phyloP scores from a whole-genome alignment of 2,329 filamentous ascomycete species.

The Monilinia fructicola region DNA sequence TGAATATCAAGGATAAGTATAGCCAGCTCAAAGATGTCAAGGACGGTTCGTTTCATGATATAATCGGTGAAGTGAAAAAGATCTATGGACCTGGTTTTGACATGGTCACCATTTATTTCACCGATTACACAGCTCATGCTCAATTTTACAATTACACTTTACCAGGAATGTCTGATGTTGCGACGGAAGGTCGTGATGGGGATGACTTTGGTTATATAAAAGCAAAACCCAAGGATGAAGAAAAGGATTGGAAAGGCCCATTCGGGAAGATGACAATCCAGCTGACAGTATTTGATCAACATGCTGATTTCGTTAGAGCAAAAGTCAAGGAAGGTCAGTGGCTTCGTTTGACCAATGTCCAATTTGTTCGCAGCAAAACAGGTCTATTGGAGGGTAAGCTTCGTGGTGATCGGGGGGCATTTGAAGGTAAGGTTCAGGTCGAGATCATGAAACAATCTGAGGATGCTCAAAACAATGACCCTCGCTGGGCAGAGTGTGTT shows the following conservation, averaged over 20 bases:
- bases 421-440: conserved; percentile 58
- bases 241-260: conserved; percentile 67
- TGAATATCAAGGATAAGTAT: conserved; percentile 56
- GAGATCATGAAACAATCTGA: conserved; percentile 47
- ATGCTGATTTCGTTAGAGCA: conserved; percentile 58
- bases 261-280: conserved; percentile 70
- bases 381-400: conserved; percentile 68
- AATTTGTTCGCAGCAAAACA: conserved; percentile 58
- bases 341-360: conserved; percentile 70
- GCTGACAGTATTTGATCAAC: conserved; percentile 68
- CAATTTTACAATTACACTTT: conserved; percentile 52
- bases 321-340: conserved; percentile 60
- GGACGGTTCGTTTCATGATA: conserved; percentile 59
- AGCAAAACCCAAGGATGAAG: conserved; percentile 37
- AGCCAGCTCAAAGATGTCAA: conserved; percentile 63
- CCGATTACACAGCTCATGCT: conserved; percentile 77
- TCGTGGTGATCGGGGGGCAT: conserved; percentile 55
- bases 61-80: conserved; percentile 71
- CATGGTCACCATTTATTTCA: conserved; percentile 66
- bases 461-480: conserved; percentile 47
- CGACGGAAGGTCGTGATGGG: conserved; percentile 46
- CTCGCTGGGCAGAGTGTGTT: conserved; percentile 56
- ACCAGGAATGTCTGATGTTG: conserved; percentile 35
- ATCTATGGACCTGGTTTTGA: conserved; percentile 48
- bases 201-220: conserved; percentile 56